These are phyloP conservation scores for Coccomyxa sp. DNA, from an alignment of 139 green algal species.

Conservation along the genomic window DNA sequence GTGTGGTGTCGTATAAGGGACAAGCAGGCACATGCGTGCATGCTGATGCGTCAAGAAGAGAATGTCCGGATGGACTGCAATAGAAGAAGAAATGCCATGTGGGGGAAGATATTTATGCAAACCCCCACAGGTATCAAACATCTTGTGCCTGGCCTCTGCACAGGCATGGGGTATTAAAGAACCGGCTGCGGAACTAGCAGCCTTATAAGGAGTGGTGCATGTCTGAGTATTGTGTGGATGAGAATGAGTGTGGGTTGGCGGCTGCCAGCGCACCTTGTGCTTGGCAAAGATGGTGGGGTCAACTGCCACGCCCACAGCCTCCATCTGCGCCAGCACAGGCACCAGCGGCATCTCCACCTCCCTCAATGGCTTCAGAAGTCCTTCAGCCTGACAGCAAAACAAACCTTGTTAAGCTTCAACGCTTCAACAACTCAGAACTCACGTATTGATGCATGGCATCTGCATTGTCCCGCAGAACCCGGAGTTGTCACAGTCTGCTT, in stretches of 20 bases:
- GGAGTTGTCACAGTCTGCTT: too few species aligned
- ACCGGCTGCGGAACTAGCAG: too few species aligned
- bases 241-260: neutral
- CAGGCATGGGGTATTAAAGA: too few species aligned
- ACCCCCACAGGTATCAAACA: too few species aligned
- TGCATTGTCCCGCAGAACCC: too few species aligned
- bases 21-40: too few species aligned
- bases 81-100: too few species aligned
- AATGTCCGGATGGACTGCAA: too few species aligned
- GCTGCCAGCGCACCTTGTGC: neutral
- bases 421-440: neutral
- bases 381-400: conserved; percentile 18
- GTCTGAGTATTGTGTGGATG: neutral
- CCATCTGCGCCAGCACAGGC: conserved; percentile 62
- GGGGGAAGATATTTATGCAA: too few species aligned
- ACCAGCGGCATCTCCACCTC: conserved; percentile 72
- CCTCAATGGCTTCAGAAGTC: conserved; percentile 37
- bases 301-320: conserved; percentile 54
- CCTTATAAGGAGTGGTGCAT: neutral
- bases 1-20: too few species aligned
- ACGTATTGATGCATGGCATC: neutral
- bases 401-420: neutral
- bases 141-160: too few species aligned
- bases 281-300: conserved; percentile 10
- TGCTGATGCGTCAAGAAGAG: too few species aligned